Evolutionary conservation across 331 rosid genomes (phyloP), one percentile per base, ranked within the genome.

Genomic region (Quercus phellos): DNA sequence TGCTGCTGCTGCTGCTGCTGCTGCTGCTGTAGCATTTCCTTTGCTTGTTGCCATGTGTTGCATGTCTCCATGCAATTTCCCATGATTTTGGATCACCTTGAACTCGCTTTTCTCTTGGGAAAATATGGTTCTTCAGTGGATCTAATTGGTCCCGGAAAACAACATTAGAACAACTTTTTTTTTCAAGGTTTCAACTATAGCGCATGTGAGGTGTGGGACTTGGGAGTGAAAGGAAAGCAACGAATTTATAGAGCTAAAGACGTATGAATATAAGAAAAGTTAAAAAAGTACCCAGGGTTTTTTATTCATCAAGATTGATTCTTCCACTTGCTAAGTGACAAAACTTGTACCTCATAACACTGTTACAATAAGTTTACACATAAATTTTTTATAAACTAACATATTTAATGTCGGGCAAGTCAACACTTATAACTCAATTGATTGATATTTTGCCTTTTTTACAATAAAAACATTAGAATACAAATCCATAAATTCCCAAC

Each of bases 31-130:
- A 70, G 64, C 61, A 66, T 69, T 60, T 29, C 72, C 38, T 30
- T 69, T 72, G 60, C 75, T 19, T 75, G 69, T 29, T 68, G 30
- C 61, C 68, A 78, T 70, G 71, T 19, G 1, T 4, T 4, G 68
- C 68, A 81, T 59, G 80, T 79, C 79, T 88, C 90, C 92, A 90
- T 83, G 86, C 95, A 92, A 79, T 92, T 92, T 2, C 97, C 97
- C 97, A 92, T 92, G 61, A 83, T 56, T 70, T 13, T 54, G 30
- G 7, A 30, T 17, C 6, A 8, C 12, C 46, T 38, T 8, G 46
- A 38, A 38, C 46, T 38, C 3, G 46, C 12, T 8, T 38, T 38
- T 38, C 46, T 11, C n/a, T 5, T 55, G 8, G 46, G 42, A 64
- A 38, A 51, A 21, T 26, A 24, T 22, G 6, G 14, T 30, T 55